Evolutionary conservation across 345 rosid genomes (phyloP), one percentile per base, ranked within the genome.

Genomic region (Mallotus nudiflorus): DNA sequence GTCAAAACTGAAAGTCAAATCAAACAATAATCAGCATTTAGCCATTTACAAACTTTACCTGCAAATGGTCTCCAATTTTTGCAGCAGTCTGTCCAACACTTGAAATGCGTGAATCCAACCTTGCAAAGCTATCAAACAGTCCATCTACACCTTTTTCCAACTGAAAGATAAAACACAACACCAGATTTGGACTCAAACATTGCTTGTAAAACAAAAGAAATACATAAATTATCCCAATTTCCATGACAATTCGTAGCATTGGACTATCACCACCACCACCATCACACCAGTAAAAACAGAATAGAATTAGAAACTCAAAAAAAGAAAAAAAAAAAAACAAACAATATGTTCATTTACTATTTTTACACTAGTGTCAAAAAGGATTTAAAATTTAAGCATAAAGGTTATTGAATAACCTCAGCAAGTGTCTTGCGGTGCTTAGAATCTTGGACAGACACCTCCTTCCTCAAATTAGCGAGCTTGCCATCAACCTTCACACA

Each of bases 51-150:
- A 72, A 48, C 9, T 69, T 69, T 77, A 90, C 98, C 91, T 95
- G 98, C 82, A 92, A 85, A 88, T 95, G 99, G 71, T 95, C 99
- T 81, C 99, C 99, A 44, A 95, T 92, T 85, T 95, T 95, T 29
- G 98, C 99, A 71, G 98, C 99, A 77, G 99, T 95, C 87, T 95
- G 98, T 71, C 98, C 97, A 69, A 93, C 98, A 79, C 98, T 91
- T 50, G 98, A 93, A 76, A 93, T 93, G 67, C 98, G 96, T 35
- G 96, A 85, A 76, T 88, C 96, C 84, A 89, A 80, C 80, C 97
- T 85, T 48, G 97, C 91, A 84, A 95, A 91, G 86, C 97, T 89
- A 82, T 74, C 90, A 70, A 89, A 91, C 84, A 93, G 76, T 76
- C 97, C 98, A 67, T 93, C 97, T 40, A 93, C 98, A 74, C 97